Evolutionary conservation across 2,329 filamentous ascomycete species (phyloP).

Genomic region (Neopestalotiopsis clavispora): DNA sequence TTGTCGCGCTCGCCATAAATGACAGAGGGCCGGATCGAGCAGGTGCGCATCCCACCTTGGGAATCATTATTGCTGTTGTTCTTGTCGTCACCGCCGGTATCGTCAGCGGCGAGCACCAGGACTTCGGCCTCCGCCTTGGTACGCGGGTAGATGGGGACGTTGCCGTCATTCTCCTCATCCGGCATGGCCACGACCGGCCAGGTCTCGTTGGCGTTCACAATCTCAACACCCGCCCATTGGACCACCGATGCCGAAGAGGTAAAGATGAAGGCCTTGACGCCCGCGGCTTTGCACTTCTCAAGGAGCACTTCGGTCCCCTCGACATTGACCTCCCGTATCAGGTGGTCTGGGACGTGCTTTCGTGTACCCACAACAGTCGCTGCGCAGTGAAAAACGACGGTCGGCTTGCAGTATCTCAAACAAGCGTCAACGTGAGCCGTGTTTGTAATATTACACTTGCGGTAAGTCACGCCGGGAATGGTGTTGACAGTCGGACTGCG

Average conservation of each 20-base stretch:
- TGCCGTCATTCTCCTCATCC: background rate
- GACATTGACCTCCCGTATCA: slow-evolving; percentile 65
- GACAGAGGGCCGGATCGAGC: background rate
- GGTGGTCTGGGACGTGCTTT: slow-evolving; percentile 35
- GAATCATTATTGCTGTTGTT: background rate
- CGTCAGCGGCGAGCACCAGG: background rate
- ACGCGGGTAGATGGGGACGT: background rate
- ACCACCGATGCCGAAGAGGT: slow-evolving; percentile 5
- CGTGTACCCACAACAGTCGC: slow-evolving; percentile 29
- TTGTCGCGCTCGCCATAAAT: slow-evolving; percentile 14
- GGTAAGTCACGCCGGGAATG: slow-evolving; percentile 52
- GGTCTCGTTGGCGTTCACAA: slow-evolving; percentile 8
- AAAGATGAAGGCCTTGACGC: slow-evolving; percentile 9
- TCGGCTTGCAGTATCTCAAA: slow-evolving; percentile 57
- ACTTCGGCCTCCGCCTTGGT: slow-evolving; percentile 8
- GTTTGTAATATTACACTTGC: slow-evolving; percentile 37
- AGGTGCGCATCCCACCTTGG: slow-evolving; percentile 1
- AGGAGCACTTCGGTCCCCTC: slow-evolving; percentile 65
- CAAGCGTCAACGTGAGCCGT: slow-evolving; percentile 50
- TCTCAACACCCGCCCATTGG: background rate
- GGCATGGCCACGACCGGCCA: slow-evolving; percentile 5
- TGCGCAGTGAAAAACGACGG: slow-evolving; percentile 69
- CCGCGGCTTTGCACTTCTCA: slow-evolving; percentile 32
- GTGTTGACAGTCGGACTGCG: slow-evolving; percentile 50
- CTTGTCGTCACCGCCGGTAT: background rate